A percentile compares a stretch with the other conserved stretches of the same genome.
Conservation (phyloP, 257 asterid genomes). For the Mitragyna speciosa region DNA sequence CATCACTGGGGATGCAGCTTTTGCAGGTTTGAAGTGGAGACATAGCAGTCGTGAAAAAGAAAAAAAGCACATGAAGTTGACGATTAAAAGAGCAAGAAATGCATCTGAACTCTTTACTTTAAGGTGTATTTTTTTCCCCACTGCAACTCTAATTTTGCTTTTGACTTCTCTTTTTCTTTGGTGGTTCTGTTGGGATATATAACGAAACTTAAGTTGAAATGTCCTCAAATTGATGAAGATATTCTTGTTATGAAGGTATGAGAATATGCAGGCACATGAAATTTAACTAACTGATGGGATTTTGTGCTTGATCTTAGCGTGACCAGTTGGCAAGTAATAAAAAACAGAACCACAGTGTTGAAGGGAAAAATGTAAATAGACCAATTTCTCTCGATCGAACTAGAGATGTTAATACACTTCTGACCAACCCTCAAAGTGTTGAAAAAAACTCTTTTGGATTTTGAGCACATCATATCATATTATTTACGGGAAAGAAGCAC, state of each 20-base stretch:
- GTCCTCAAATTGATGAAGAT: background rate
- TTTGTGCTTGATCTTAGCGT: background rate
- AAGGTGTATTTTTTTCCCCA: too few relatives aligned
- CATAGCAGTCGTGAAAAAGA: background rate
- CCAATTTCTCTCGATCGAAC: too few relatives aligned
- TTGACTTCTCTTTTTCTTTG: background rate
- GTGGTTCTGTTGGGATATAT: background rate
- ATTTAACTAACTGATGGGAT: too few relatives aligned
- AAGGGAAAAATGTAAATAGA: too few relatives aligned
- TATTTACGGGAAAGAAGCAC: too few relatives aligned
- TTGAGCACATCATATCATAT: background rate
- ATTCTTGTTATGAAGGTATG: background rate
- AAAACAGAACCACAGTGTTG: background rate
- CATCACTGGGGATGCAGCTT: background rate
- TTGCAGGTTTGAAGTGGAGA: too few relatives aligned
- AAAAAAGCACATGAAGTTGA: background rate
- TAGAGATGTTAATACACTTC: too few relatives aligned
- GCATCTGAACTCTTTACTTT: background rate
- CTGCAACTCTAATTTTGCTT: background rate
- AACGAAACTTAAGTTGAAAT: background rate
- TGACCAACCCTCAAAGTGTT: background rate
- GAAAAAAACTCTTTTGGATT: background rate
- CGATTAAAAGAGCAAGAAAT: background rate
- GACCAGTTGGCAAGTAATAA: background rate
- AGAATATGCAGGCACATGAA: too few relatives aligned